phyloP scores from a whole-genome alignment of 495 filamentous ascomycete species.

The Penicillium mononematosum region DNA sequence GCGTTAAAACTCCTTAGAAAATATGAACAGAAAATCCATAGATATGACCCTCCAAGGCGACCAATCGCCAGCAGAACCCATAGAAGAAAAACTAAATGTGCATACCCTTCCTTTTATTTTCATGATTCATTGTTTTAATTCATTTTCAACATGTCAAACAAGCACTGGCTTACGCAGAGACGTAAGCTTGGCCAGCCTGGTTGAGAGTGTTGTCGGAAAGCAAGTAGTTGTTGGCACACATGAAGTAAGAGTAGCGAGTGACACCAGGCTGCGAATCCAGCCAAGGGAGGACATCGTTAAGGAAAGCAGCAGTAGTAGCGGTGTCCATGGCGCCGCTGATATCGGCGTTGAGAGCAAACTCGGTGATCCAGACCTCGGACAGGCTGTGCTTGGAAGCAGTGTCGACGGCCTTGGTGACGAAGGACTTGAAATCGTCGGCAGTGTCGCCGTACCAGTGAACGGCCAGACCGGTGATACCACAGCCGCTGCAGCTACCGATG shows the following conservation, averaged over 20 bases:
- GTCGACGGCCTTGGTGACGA: conserved; percentile 53
- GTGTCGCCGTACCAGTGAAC: conserved; percentile 68
- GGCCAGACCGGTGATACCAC: conserved; percentile 63
- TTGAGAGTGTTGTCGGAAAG: conserved; percentile 27
- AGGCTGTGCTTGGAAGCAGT: conserved; percentile 45
- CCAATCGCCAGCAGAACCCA: not conserved
- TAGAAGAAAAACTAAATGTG: not conserved
- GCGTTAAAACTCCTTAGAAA: not conserved
- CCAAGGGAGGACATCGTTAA: conserved; percentile 56
- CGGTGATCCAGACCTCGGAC: conserved; percentile 74
- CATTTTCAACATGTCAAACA: not conserved
- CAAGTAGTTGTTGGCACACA: conserved; percentile 48
- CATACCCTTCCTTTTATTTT: not conserved
- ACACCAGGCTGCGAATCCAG: conserved; percentile 66
- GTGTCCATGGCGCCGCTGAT: conserved; percentile 36
- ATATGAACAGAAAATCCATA: not conserved
- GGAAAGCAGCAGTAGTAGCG: conserved; percentile 53
- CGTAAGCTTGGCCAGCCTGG: conserved; percentile 28
- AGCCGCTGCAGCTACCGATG: conserved; percentile 56
- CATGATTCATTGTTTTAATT: not conserved
- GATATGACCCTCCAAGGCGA: not conserved
- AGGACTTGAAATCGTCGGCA: conserved; percentile 55
- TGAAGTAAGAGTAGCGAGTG: conserved; percentile 79
- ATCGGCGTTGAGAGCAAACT: conserved; percentile 59
- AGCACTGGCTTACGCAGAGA: not conserved